Evolutionary conservation across 176 grass and related monocot species (phyloP).

Genomic region (Alopecurus myosuroides): DNA sequence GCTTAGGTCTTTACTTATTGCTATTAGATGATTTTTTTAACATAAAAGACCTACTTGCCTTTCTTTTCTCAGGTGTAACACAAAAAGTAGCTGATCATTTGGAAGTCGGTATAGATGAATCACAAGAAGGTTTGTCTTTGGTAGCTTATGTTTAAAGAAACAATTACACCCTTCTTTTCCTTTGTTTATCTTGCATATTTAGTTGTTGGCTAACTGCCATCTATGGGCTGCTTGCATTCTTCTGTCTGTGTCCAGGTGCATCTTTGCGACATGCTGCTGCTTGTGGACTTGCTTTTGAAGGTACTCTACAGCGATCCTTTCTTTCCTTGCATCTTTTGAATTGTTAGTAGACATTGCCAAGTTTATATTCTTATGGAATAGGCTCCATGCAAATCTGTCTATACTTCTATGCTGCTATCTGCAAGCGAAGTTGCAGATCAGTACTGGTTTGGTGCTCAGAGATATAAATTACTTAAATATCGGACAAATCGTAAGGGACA

Average conservation of each 20-base stretch:
- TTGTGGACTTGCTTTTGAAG: conserved; percentile 3
- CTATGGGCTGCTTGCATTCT: not conserved
- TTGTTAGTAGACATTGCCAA: not conserved
- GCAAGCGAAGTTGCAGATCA: not conserved
- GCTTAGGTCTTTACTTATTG: not conserved
- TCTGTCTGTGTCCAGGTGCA: conserved; percentile 3
- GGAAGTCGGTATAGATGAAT: conserved; percentile 1
- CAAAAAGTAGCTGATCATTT: conserved; percentile 5
- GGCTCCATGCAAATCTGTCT: not conserved
- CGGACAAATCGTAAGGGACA: not conserved
- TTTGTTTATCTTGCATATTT: not conserved
- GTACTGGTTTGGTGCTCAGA: not conserved
- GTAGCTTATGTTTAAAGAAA: not conserved
- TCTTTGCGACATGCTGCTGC: not conserved
- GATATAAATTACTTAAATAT: not conserved
- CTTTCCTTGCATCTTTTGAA: conserved; percentile 9
- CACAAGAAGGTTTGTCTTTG: conserved; percentile 16
- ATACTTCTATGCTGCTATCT: not conserved
- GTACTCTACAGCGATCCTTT: not conserved
- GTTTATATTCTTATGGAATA: not conserved
- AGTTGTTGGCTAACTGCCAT: not conserved
- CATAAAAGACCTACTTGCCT: not conserved
- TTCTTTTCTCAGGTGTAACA: conserved; percentile 1
- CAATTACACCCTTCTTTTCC: not conserved
- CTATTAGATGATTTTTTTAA: not conserved